Evolutionary conservation across 129 eudicot genomes (phyloP), one percentile per base, ranked within the genome.

Genomic region (Apium graveolens): DNA sequence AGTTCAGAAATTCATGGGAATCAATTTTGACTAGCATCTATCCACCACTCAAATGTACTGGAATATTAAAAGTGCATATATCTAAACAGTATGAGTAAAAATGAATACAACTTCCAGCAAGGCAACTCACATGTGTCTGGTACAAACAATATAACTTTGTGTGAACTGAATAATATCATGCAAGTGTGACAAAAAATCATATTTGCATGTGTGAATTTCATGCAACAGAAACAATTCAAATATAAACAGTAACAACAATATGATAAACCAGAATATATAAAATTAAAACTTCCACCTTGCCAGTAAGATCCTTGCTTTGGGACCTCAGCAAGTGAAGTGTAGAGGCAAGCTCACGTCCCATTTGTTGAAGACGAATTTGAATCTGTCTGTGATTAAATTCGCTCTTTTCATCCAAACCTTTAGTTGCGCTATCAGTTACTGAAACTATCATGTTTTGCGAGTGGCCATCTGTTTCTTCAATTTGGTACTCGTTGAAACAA

Each of bases 291-390:
- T 49, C 43, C 24, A 83, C 89, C 84, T 81, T 82, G 11, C 57
- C 46, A 65, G 35, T 57, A 43, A 24, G 5, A 51, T 76, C 83
- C 77, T 78, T 82, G 75, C 79, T 76, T 81, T 84, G 79, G 66
- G 91, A 87, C 77, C 90, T 83, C 78, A 90, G 35, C 55, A 83
- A 87, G 44, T 75, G 76, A 82, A 93, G 92, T 53, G 92, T 78
- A 76, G 90, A 82, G 76, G 83, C 78, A 39, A 93, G 98, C 88
- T 93, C 94, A 20, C 24, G 66, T 77, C 91, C 87, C 78, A 93
- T 78, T 65, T 90, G 85, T 62, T 84, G 87, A 84, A 93, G 94
- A 70, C 85, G 94, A 83, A 81, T 76, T 83, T 78, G 82, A 80
- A 90, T 81, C 27, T 82, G 69, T 48, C 76, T 41, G 76, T 82